A percentile compares a stretch with the other conserved stretches of the same genome.
Conservation (phyloP, 768 basidiomycete genomes). For the Amanita molliuscula region DNA sequence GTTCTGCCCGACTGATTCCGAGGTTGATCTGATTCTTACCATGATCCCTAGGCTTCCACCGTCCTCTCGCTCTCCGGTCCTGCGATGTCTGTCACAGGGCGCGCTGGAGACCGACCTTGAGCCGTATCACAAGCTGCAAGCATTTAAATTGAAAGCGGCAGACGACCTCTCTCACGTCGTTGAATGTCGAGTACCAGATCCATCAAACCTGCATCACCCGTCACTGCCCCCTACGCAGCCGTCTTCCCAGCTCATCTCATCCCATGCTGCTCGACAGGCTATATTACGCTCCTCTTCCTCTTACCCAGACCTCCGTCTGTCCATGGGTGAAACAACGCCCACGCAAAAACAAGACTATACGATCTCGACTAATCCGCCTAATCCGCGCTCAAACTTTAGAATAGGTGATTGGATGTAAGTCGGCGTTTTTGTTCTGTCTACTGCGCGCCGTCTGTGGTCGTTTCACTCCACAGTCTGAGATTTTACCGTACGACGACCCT, state of each 20-base stretch:
- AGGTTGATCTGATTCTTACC: neutral
- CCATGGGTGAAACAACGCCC: constrained; percentile 11
- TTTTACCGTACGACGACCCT: neutral
- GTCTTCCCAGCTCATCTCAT: constrained; percentile 11
- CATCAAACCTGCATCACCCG: constrained; percentile 9
- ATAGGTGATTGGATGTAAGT: constrained; percentile 71
- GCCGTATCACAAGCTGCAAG: constrained; percentile 45
- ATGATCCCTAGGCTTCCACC: constrained; percentile 35
- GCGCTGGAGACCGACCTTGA: constrained; percentile 57
- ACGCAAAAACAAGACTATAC: constrained; percentile 31
- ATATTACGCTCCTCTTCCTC: constrained; percentile 18
- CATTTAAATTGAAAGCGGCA: constrained; percentile 21
- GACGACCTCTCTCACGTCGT: constrained; percentile 12
- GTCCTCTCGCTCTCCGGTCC: constrained; percentile 42
- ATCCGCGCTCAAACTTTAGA: constrained; percentile 55
- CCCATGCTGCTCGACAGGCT: constrained; percentile 11
- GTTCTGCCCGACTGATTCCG: neutral
- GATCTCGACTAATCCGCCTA: constrained; percentile 63
- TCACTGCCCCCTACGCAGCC: constrained; percentile 13
- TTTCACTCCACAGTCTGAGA: constrained; percentile 6
- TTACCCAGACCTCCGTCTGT: constrained; percentile 17
- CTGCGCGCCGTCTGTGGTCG: neutral
- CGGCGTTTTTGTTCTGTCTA: neutral
- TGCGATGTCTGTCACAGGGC: constrained; percentile 36
- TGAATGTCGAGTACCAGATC: constrained; percentile 9